phyloP scores from a whole-genome alignment of 2,329 filamentous ascomycete species.

The Penicillium sp. region DNA sequence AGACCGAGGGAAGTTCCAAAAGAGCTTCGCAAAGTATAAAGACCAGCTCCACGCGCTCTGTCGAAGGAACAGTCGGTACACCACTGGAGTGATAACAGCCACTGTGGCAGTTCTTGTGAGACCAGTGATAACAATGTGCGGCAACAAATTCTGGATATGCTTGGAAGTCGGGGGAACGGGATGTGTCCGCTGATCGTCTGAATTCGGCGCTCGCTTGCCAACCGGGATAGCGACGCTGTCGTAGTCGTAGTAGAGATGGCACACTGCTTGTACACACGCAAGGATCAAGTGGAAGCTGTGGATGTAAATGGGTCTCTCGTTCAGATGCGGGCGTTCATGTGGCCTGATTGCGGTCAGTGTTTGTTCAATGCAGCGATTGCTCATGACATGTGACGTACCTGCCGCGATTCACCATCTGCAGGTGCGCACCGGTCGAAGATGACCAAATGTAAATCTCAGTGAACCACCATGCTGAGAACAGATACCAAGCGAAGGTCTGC shows the following conservation, averaged over 20 bases:
- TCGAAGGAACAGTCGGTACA: conserved; percentile 67
- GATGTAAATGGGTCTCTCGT: conserved; percentile 83
- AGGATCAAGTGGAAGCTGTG: conserved; percentile 69
- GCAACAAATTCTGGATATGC: conserved; percentile 40
- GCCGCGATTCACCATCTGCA: conserved; percentile 72
- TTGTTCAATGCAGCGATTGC: conserved; percentile 2
- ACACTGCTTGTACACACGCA: conserved; percentile 66
- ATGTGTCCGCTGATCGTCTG: conserved; percentile 39
- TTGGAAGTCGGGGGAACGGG: conserved; percentile 36
- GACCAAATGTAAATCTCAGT: conserved; percentile 80
- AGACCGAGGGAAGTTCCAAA: conserved; percentile 74
- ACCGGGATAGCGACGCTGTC: conserved; percentile 64
- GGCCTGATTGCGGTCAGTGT: conserved; percentile 31
- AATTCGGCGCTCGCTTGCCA: conserved; percentile 34
- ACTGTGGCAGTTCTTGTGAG: conserved; percentile 41
- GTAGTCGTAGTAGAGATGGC: conserved; percentile 72
- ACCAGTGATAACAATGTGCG: conserved; percentile 33
- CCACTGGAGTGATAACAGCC: conserved; percentile 50
- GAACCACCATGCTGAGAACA: conserved; percentile 75
- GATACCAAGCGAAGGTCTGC: conserved; percentile 74
- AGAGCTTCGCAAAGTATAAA: conserved; percentile 68
- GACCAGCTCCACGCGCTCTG: conserved; percentile 67
- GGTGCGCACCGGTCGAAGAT: conserved; percentile 57
- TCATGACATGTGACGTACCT: conserved; percentile 50
- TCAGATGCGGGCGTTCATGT: conserved; percentile 72